Evolutionary conservation across 1,284 basidiomycete genomes (phyloP), one percentile per base, ranked within the genome.

Genomic region (Cutaneotrichosporon sp.): DNA sequence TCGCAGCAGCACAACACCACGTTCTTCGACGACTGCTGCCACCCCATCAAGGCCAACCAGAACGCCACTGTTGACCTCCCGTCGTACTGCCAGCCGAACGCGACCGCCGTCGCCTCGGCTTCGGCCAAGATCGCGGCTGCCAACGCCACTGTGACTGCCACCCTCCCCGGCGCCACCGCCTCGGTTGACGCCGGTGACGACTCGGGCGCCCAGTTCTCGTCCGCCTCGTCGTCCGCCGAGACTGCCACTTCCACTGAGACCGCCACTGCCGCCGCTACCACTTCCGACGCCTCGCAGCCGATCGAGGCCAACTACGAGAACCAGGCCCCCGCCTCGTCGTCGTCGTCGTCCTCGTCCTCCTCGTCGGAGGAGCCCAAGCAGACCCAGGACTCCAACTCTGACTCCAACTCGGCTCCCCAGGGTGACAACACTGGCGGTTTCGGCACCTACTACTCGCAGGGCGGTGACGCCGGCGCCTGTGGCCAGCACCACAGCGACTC

Each of bases 401-500:
- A n/a, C 17, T 20, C 17, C 17, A 20, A n/a, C 4, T 13, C 39
- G 4, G 14, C 15, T 17, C 18, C 39, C 18, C 10, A 10, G 17
- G 33, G 14, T 23, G 47, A 23, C 37, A 26, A 39, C 18, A 21
- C 21, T 38, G 9, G 62, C 54, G 68, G 66, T 51, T 60, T 49
- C 60, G 87, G 82, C 22, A 89, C 87, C 21, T 89, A 73, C 76
- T 88, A 80, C 79, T 80, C 77, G 70, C 88, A 90, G 77, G 75
- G 80, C 46, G 84, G 84, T 39, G 65, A 63, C 48, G 60, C 74
- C 41, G 88, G 88, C 55, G 86, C 87, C 8, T 92, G 89, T 70
- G 46, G 46, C 4, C 3, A 14, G 3, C 26, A 79, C 26, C 80
- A 90, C 79, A 56, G 65, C 1, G 90, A 93, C 75, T 62, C n/a